phyloP scores from a whole-genome alignment of 495 filamentous ascomycete species.

The Podospora conica region DNA sequence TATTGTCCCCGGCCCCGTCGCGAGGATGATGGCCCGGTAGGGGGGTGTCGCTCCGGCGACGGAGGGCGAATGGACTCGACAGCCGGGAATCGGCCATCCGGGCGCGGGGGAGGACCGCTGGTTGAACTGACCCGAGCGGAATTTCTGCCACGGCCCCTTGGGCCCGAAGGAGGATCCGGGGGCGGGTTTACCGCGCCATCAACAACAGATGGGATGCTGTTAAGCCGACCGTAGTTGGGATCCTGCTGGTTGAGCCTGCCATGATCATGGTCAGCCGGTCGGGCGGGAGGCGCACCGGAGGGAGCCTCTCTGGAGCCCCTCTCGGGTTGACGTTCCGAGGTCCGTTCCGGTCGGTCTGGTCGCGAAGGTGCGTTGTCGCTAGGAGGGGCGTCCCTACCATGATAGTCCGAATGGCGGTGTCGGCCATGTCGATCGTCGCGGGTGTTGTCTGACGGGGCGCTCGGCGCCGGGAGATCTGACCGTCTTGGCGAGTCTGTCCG shows the following conservation, averaged over 20 bases:
- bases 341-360: constrained; percentile 27
- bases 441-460: constrained; percentile 29
- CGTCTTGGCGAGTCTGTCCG: constrained; percentile 48
- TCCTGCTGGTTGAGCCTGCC: constrained; percentile 54
- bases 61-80: constrained; percentile 33
- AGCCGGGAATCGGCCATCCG: constrained; percentile 31
- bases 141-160: constrained; percentile 49
- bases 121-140: constrained; percentile 26
- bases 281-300: constrained; percentile 18
- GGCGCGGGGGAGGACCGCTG: constrained; percentile 30
- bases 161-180: constrained; percentile 60
- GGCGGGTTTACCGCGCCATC: constrained; percentile 23
- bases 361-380: constrained; percentile 20
- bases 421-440: constrained; percentile 44
- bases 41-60: constrained; percentile 43
- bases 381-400: constrained; percentile 32
- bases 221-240: constrained; percentile 56
- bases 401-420: constrained; percentile 36
- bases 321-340: constrained; percentile 27
- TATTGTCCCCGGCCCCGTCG: constrained; percentile 35
- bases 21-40: constrained; percentile 44
- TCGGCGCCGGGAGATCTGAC: constrained; percentile 32
- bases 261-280: constrained; percentile 45
- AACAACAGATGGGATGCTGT: constrained; percentile 44
- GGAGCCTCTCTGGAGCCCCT: constrained; percentile 8